phyloP scores from a whole-genome alignment of 2,329 filamentous ascomycete species.

The Exserohilum turcica region DNA sequence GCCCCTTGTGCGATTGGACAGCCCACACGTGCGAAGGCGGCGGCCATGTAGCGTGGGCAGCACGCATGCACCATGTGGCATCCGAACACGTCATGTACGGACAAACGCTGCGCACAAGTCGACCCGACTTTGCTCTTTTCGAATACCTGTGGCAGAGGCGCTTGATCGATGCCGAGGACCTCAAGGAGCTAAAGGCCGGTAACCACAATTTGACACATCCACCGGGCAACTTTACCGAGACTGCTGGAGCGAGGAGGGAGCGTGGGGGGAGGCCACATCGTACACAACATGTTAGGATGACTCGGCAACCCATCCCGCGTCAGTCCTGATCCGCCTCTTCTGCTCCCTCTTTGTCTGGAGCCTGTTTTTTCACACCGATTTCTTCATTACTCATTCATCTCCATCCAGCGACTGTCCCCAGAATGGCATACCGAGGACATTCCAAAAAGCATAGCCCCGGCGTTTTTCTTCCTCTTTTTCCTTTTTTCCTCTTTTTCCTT shows the following conservation, averaged over 20 bases:
- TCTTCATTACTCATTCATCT: neutral
- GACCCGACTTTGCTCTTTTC: conserved; percentile 39
- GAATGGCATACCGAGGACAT: conserved; percentile 10
- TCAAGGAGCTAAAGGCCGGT: conserved; percentile 42
- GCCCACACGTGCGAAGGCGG: conserved; percentile 18
- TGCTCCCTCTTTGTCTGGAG: neutral
- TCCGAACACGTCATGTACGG: conserved; percentile 31
- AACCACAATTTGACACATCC: conserved; percentile 31
- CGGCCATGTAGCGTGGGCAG: conserved; percentile 29
- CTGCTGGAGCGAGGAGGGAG: conserved; percentile 12
- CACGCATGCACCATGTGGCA: conserved; percentile 38
- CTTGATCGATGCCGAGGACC: conserved; percentile 39
- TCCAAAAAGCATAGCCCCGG: conserved; percentile 10
- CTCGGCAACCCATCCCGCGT: conserved; percentile 5
- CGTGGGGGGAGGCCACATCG: conserved; percentile 14
- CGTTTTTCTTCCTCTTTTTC: neutral
- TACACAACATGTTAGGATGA: conserved; percentile 19
- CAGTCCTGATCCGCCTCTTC: conserved; percentile 3
- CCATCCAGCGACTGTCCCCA: conserved; percentile 1
- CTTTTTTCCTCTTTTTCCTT: neutral
- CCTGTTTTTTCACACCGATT: no score
- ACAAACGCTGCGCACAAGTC: conserved; percentile 27
- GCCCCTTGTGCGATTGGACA: conserved; percentile 41
- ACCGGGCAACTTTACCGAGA: conserved; percentile 30
- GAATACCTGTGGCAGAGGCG: conserved; percentile 38